Conservation (phyloP, 2,329 filamentous ascomycete species). For the Dothistroma septosporum region DNA sequence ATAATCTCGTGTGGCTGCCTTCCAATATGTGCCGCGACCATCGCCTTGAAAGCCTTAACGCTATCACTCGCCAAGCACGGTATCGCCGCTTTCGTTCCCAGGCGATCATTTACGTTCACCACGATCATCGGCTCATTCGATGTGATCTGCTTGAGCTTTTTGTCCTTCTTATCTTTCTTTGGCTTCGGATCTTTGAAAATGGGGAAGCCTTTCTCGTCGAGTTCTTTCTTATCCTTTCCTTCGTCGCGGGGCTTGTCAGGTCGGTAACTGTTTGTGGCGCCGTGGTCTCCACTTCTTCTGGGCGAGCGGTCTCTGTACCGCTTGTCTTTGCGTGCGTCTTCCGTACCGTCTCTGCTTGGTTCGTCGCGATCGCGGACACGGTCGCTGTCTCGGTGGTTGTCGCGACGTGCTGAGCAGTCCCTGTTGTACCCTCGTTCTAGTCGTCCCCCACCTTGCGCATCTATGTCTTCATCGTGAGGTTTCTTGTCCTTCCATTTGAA, state of each 20-base stretch:
- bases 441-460: constrained; percentile 22
- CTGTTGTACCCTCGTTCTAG: constrained; percentile 34
- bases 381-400: constrained; percentile 26
- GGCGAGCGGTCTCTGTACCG: constrained; percentile 28
- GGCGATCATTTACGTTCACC: constrained; percentile 88
- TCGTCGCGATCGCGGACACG: constrained; percentile 7
- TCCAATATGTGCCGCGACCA: constrained; percentile 85
- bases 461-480: constrained; percentile 21
- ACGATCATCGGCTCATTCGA: constrained; percentile 79
- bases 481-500: constrained; percentile 39
- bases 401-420: constrained; percentile 32
- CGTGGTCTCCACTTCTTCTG: constrained; percentile 34
- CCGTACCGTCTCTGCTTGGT: constrained; percentile 1
- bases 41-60: constrained; percentile 81
- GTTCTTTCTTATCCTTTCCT: constrained; percentile 6
- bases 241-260: constrained; percentile 21
- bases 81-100: constrained; percentile 92
- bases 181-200: constrained; percentile 10
- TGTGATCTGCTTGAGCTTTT: constrained; percentile 29
- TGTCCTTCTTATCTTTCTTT: constrained; percentile 28
- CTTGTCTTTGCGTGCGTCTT: constrained; percentile 14
- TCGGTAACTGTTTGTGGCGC: constrained; percentile 37
- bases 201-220: constrained; percentile 6
- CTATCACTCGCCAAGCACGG: constrained; percentile 82
- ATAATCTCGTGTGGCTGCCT: constrained; percentile 87